A percentile compares a stretch with the other conserved stretches of the same genome.
Evolutionary conservation across 306 rosid genomes (phyloP).

Genomic region (Phaseolus lunatus): DNA sequence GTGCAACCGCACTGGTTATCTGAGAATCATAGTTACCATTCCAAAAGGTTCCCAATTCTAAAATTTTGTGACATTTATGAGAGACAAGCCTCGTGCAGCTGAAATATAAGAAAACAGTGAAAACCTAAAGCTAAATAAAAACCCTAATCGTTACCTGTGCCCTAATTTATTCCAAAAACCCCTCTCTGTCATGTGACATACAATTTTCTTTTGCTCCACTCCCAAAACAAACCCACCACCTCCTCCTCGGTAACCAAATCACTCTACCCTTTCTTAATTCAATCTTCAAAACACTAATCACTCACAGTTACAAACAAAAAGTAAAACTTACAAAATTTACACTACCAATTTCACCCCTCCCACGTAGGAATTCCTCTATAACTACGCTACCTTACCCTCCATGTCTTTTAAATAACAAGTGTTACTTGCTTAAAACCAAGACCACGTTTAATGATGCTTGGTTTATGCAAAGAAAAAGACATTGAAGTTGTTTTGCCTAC

Average conservation of each 20-base stretch:
- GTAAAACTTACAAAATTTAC: constrained; percentile 38
- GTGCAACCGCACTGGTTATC: no score
- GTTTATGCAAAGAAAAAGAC: constrained; percentile 48
- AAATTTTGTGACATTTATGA: constrained; percentile 55
- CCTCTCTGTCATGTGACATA: constrained; percentile 57
- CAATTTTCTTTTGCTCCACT: constrained; percentile 64
- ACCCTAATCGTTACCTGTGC: constrained; percentile 76
- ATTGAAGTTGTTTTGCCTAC: constrained; percentile 62
- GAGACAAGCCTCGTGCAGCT: constrained; percentile 61
- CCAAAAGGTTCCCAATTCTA: constrained; percentile 42
- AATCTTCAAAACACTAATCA: constrained; percentile 46
- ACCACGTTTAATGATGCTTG: constrained; percentile 47
- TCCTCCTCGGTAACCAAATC: constrained; percentile 74
- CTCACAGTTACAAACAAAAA: constrained; percentile 45
- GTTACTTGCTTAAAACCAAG: constrained; percentile 24
- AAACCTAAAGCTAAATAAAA: constrained; percentile 60
- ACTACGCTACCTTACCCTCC: constrained; percentile 49
- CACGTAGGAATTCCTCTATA: constrained; percentile 47
- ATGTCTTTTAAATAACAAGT: background rate
- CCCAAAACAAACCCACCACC: constrained; percentile 92
- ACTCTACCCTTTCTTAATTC: constrained; percentile 56
- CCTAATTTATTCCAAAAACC: constrained; percentile 60
- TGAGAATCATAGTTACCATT: constrained; percentile 21
- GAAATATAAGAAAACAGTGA: constrained; percentile 58
- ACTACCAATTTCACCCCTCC: constrained; percentile 44